Evolutionary conservation across 805 yeast species (phyloP), one percentile per base, ranked within the genome.

Genomic region (Candida montana): DNA sequence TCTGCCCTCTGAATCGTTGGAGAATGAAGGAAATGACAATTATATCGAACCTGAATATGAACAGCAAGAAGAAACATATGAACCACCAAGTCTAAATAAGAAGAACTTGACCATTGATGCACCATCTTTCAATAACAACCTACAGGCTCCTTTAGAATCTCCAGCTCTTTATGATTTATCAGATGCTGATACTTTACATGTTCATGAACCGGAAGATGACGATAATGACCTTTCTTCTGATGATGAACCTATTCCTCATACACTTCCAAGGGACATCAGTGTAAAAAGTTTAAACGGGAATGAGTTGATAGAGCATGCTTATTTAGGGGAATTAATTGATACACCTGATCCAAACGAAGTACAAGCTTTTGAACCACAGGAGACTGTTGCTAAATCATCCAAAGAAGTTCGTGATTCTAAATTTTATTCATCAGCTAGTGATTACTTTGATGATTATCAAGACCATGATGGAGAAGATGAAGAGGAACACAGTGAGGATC

Each of bases 391-490:
- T 15, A 32, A 32, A 7, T 31, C 39, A 3, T 37, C 20, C 13
- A 32, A 32, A 18, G 32, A 33, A 16, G 37, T 19, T 20, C 46
- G 53, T 27, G 50, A 47, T 10, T 55, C 59, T 4, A 50, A 51
- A 27, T 55, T 48, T 42, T 55, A 55, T 39, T 46, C 47, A 12
- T 42, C 57, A 1, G 53, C 53, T 10, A 48, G 44, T 35, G 58
- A 53, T 36, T 55, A 54, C 28, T 53, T 50, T 42, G 58, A 54
- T 33, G 59, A 55, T 34, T 51, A 52, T 35, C 46, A 52, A 1
- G 53, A 53, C 31, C 54, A 53, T 7, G 33, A 32, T 4, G 42
- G 28, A 7, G 33, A 23, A 29, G 33, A 33, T 15, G 13, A 17
- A 5, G 24, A 32, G 26, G 32, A 33, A 26, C 13, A 28, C 8